phyloP scores from a whole-genome alignment of 306 rosid species.

The Fragaria iinumae region DNA sequence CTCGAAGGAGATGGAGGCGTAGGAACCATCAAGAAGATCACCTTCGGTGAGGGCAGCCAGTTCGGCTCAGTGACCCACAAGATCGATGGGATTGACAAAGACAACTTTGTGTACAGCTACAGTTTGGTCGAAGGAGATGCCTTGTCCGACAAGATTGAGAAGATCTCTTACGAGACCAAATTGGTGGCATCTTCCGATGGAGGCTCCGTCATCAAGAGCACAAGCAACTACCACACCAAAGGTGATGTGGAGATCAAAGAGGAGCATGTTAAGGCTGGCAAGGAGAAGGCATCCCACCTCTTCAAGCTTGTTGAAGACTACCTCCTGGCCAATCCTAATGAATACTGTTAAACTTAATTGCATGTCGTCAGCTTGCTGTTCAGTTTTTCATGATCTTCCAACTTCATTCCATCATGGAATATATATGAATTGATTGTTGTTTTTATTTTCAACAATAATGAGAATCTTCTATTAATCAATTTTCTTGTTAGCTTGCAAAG shows the following conservation, averaged over 20 bases:
- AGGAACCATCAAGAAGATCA: too few species aligned
- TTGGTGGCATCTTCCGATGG: background rate
- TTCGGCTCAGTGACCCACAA: too few species aligned
- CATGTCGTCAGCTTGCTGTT: too few species aligned
- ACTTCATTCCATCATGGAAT: background rate
- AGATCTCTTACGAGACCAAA: too few species aligned
- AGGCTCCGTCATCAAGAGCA: constrained; percentile 34
- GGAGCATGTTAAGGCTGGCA: background rate
- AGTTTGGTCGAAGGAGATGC: too few species aligned
- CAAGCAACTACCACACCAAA: constrained; percentile 25
- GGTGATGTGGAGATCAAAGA: background rate
- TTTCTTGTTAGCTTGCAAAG: background rate
- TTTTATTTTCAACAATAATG: background rate
- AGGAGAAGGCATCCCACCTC: background rate
- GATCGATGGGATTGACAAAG: too few species aligned
- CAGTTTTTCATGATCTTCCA: background rate
- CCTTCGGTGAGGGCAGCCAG: too few species aligned
- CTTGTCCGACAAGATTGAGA: too few species aligned
- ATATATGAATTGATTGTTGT: background rate
- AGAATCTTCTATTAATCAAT: background rate
- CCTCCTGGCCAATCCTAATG: background rate
- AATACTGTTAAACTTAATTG: background rate
- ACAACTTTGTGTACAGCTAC: too few species aligned
- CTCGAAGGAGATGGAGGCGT: too few species aligned
- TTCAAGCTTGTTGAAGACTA: background rate